phyloP scores from a whole-genome alignment of 2,329 filamentous ascomycete species.

The Fusarium gaditjirri region DNA sequence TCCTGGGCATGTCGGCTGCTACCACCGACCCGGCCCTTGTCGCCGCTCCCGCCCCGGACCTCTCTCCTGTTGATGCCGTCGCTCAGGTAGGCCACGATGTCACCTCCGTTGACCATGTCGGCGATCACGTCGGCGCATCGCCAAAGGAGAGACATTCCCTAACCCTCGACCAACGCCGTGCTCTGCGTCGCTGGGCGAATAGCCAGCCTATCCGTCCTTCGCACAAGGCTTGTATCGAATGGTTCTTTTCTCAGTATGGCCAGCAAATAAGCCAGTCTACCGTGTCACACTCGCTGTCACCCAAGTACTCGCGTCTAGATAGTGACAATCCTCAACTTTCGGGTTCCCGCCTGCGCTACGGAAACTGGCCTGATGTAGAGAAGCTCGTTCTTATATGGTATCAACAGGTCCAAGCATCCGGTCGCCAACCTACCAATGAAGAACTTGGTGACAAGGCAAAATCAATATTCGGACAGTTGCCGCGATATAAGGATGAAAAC shows the following conservation, averaged over 20 bases:
- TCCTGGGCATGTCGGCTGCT: slow-evolving; percentile 51
- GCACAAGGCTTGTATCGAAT: slow-evolving; percentile 72
- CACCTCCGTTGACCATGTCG: slow-evolving; percentile 19
- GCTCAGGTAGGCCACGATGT: slow-evolving; percentile 36
- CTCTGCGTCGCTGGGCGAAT: slow-evolving; percentile 69
- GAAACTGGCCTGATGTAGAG: slow-evolving; percentile 72
- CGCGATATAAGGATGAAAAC: slow-evolving; percentile 69
- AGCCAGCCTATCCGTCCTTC: slow-evolving; percentile 65
- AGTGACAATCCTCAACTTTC: slow-evolving; percentile 68
- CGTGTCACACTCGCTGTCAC: slow-evolving; percentile 70
- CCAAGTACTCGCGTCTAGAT: slow-evolving; percentile 71
- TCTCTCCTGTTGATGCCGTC: slow-evolving; percentile 41
- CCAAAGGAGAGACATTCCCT: slow-evolving; percentile 66
- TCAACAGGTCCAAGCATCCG: slow-evolving; percentile 61
- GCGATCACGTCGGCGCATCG: slow-evolving; percentile 17
- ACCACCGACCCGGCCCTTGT: slow-evolving; percentile 54
- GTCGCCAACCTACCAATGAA: slow-evolving; percentile 70
- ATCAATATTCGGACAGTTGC: slow-evolving; percentile 66
- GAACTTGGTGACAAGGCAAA: slow-evolving; percentile 72
- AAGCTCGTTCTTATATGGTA: slow-evolving; percentile 67
- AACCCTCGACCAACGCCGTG: slow-evolving; percentile 70
- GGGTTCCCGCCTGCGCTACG: slow-evolving; percentile 70
- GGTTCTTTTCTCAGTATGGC: slow-evolving; percentile 68
- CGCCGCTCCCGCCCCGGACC: slow-evolving; percentile 46
- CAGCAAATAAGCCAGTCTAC: slow-evolving; percentile 72